Evolutionary conservation across 352 stramenopile species (phyloP), one percentile per base, ranked within the genome.

Genomic region (Aphanomyces invadans): DNA sequence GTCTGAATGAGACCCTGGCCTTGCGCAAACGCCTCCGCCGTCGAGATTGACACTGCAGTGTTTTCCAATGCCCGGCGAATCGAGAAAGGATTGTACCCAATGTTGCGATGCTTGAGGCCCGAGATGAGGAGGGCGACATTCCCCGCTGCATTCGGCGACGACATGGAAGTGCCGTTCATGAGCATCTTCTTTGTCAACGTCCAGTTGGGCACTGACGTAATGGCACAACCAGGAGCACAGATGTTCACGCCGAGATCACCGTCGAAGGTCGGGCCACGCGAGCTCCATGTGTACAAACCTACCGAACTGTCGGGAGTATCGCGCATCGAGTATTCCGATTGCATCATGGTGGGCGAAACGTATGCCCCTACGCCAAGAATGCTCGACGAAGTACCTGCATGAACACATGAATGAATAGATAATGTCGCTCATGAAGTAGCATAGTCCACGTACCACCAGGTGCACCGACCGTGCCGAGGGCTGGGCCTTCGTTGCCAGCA

Each of bases 101-200:
- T 79, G 4, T 74, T 55, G 38, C 80, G 70, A n/a, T 72, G 75
- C 73, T 97, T 97, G 67, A 96, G 78, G 11, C 78, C 95, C 56
- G 83, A 96, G 45, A 98, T 75, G 4, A 99, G 73, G 26, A 98
- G 80, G 45, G 92, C 93, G 15, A 98, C 80, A 74, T 92, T 96
- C 42, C 96, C 96, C 23, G 86, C 86, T 32, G 84, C 95, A 77
- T 99, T 97, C 0, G 96, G 96, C 31, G 86, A 97, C 23, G 84
- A 88, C 96, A 99, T 99, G 64, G 86, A 97, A 31, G 96, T 99
- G 38, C 96, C 96, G 73, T 98, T 98, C 89, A 98, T 98, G 38
- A 98, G 84, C 74, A 95, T 82, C 71, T 95, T 97, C 71, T 97
- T 96, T 78, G 97, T 96, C 17, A 98, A 77, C 45, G 88, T 97